Evolutionary conservation across 1,139 yeast species (phyloP), one percentile per base, ranked within the genome.

Genomic region (Yamadazyma dushanensis): DNA sequence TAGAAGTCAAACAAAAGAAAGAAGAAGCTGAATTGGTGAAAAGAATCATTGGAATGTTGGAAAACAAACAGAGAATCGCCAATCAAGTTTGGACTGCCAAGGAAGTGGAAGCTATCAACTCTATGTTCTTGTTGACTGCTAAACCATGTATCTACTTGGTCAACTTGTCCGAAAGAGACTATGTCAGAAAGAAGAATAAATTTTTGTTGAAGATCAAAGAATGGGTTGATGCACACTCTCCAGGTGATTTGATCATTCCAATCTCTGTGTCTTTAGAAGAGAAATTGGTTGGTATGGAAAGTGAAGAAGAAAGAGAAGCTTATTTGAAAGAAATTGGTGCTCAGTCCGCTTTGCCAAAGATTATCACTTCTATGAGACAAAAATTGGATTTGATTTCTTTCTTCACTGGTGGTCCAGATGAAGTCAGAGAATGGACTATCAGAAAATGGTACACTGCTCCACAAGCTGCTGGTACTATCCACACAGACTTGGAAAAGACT

Each of bases 151-250:
- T 92, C 59, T 92, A 90, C 72, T 80, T 92, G 62, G 86, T 94
- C 59, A 92, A 92, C 73, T 76, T 92, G 63, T 83, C 95, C 31
- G 98, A 94, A 75, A 84, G 74, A 55, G 98, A 94, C 65, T 92
- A 83, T 69, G 76, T 89, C 56, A 86, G 98, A 75, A 92, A 90
- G 81, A 92, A 92, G 86, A 92, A 94, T 78, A 92, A 92, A 83
- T 85, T 88, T 65, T 75, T 92, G 64, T 68, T 84, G 45, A 81
- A 76, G 61, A 90, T 92, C 65, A 92, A 92, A 74, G 90, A 90
- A 73, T 92, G 99, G 99, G 86, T 94, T 57, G 97, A 94, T 68
- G 70, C 73, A 53, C 73, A 79, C 74, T 90, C 97, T 37, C 94
- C 97, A 47, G 97, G 97, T 56, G 99, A 92, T 66, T 63, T 83